A percentile compares a stretch with the other conserved stretches of the same genome.
phyloP scores from a whole-genome alignment of 2,329 filamentous ascomycete genomes.

The Aspergillus tanneri region DNA sequence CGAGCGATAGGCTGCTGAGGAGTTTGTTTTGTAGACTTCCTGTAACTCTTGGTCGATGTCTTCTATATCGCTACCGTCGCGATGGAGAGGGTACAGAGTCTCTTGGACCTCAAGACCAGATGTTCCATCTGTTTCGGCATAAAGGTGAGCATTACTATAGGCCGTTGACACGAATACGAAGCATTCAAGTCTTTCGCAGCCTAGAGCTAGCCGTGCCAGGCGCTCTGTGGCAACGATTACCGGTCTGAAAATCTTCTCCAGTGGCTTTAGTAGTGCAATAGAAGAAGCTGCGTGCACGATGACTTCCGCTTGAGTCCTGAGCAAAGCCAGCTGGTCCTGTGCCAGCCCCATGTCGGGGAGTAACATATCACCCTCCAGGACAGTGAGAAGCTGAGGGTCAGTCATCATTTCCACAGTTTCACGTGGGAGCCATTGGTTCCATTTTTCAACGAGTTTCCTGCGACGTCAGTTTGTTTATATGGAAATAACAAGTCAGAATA shows the following conservation, averaged over 20 bases:
- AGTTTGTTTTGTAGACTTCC: constrained; percentile 1
- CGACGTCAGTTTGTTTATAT: too few species aligned
- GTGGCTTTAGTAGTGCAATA: constrained; percentile 3
- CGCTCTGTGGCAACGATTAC: constrained; percentile 11
- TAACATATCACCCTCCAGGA: constrained; percentile 17
- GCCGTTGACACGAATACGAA: constrained; percentile 24
- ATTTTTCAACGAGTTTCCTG: constrained; percentile 6
- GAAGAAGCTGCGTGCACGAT: constrained; percentile 22
- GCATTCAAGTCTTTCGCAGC: constrained; percentile 10
- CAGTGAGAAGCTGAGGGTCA: constrained; percentile 1
- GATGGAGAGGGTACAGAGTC: constrained; percentile 10
- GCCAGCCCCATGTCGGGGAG: constrained; percentile 12
- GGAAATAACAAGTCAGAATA: not conserved
- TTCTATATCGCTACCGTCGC: not conserved
- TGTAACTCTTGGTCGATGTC: not conserved
- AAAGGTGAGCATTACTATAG: constrained; percentile 18
- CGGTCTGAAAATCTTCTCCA: not conserved
- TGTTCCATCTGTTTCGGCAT: not conserved
- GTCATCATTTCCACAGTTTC: not conserved
- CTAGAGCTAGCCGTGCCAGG: constrained; percentile 11
- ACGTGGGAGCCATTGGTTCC: constrained; percentile 10
- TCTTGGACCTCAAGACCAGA: constrained; percentile 16
- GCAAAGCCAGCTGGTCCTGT: not conserved
- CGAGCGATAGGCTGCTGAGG: constrained; percentile 1
- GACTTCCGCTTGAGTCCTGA: constrained; percentile 3